A percentile compares a stretch with the other conserved stretches of the same genome.
phyloP scores from a whole-genome alignment of 441 rosid species.

The Breynia disticha region DNA sequence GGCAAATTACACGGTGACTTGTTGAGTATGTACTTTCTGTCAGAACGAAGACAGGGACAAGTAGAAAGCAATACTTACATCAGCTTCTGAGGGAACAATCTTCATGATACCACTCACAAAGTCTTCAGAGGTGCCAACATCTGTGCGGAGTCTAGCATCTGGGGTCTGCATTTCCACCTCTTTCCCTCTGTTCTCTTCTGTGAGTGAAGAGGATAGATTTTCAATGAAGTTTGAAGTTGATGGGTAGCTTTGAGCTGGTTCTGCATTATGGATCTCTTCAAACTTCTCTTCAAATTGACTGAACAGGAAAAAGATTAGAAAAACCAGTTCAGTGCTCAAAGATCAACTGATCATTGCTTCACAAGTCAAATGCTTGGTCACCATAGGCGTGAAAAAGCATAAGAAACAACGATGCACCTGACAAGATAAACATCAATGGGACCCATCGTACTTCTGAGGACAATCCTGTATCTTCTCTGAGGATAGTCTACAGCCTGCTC shows the following conservation, averaged over 20 bases:
- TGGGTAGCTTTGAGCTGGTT: slow-evolving; percentile 34
- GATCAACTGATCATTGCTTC: slow-evolving; percentile 3
- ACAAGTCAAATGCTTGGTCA: slow-evolving; percentile 2
- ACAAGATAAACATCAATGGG: slow-evolving; percentile 93
- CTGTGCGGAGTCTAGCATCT: slow-evolving; percentile 37
- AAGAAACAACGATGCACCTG: too few species aligned
- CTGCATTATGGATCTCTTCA: slow-evolving; percentile 58
- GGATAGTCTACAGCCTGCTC: slow-evolving; percentile 65
- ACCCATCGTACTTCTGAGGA: slow-evolving; percentile 94
- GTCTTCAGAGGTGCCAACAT: slow-evolving; percentile 57
- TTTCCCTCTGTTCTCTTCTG: slow-evolving; percentile 29
- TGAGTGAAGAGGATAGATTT: too few species aligned
- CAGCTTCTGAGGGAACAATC: slow-evolving; percentile 64
- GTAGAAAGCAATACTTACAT: slow-evolving; percentile 44
- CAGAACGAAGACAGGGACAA: too few species aligned
- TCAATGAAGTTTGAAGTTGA: slow-evolving; percentile 50
- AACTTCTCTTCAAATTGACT: slow-evolving; percentile 89
- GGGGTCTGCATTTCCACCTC: slow-evolving; percentile 31
- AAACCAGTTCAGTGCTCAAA: not conserved
- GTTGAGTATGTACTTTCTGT: too few species aligned
- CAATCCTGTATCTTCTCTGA: slow-evolving; percentile 88
- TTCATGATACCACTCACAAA: slow-evolving; percentile 73
- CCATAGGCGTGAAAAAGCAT: too few species aligned
- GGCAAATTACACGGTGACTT: too few species aligned
- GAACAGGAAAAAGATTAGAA: slow-evolving; percentile 6